Evolutionary conservation across 2,329 filamentous ascomycete genomes (phyloP).

Genomic region (Aspergillus alliaceus): DNA sequence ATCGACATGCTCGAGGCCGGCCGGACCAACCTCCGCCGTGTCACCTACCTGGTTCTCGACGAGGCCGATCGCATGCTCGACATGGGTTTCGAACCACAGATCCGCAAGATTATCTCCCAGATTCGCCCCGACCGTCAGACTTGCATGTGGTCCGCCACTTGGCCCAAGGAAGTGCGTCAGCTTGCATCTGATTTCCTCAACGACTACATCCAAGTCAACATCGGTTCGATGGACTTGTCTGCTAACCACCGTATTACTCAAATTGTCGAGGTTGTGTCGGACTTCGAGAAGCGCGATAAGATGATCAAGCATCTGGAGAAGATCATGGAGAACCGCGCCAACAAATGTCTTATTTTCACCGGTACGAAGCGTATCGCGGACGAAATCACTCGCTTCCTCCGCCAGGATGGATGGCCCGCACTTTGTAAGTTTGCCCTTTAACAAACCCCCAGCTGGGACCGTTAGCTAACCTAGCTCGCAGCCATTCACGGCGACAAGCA

Average conservation of each 20-base stretch:
- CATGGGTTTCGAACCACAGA: conserved; percentile 99
- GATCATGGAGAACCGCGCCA: conserved; percentile 93
- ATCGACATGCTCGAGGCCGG: conserved; percentile 98
- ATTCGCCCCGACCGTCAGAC: conserved; percentile 98
- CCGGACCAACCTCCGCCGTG: conserved; percentile 96
- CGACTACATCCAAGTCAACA: conserved; percentile 98
- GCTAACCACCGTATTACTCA: conserved; percentile 98
- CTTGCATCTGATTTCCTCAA: conserved; percentile 87
- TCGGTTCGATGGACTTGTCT: conserved; percentile 91
- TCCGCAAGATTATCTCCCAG: conserved; percentile 96
- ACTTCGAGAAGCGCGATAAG: conserved; percentile 95
- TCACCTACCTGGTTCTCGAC: conserved; percentile 96
- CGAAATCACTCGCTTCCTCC: conserved; percentile 94
- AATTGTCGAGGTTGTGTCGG: conserved; percentile 92
- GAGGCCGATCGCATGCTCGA: conserved; percentile 99
- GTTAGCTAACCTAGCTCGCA: conserved; percentile 49
- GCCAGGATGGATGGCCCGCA: conserved; percentile 96
- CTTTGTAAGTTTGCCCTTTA: conserved; percentile 66
- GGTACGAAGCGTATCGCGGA: conserved; percentile 87
- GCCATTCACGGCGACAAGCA: conserved; percentile 99
- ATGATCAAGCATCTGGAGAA: conserved; percentile 98
- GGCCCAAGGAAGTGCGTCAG: conserved; percentile 97
- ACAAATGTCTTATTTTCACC: conserved; percentile 95
- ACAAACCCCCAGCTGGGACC: conserved; percentile 18
- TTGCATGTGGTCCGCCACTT: conserved; percentile 99